A percentile compares a stretch with the other conserved stretches of the same genome.
Evolutionary conservation across 768 basidiomycete species (phyloP).

Genomic region (Auriscalpium vulgare): DNA sequence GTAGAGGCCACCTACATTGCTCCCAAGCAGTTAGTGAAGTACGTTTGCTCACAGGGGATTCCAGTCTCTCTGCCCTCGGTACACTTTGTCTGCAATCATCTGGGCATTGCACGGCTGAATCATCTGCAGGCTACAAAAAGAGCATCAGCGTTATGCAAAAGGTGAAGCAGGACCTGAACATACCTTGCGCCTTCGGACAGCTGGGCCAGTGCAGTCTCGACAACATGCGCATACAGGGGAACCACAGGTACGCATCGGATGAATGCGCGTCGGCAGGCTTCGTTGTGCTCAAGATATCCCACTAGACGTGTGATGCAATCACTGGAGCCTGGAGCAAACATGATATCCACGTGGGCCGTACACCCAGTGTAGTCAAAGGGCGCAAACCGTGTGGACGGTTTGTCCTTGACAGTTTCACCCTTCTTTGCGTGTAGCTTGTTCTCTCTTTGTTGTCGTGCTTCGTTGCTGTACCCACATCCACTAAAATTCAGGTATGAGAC

Average conservation of each 20-base stretch:
- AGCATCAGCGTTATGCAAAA: neutral
- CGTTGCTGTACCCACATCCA: too few relatives aligned
- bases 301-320: neutral
- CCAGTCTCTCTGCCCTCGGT: neutral
- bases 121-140: neutral
- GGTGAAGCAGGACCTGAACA: neutral
- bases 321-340: neutral
- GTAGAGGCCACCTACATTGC: neutral
- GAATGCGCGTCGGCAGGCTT: neutral
- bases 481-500: too few relatives aligned
- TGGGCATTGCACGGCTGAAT: neutral
- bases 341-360: neutral
- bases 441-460: too few relatives aligned
- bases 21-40: neutral
- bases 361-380: slow-evolving; percentile 3
- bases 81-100: neutral
- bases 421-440: too few relatives aligned
- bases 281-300: neutral
- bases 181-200: neutral
- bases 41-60: neutral
- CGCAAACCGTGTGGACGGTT: neutral
- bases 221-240: neutral
- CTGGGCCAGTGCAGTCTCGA: neutral
- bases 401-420: too few relatives aligned
- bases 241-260: neutral